Percentiles rank a stretch among this genome's conserved stretches.
Conservation (phyloP, 352 stramenopile genomes). For the Phytophthora tentaculata region DNA sequence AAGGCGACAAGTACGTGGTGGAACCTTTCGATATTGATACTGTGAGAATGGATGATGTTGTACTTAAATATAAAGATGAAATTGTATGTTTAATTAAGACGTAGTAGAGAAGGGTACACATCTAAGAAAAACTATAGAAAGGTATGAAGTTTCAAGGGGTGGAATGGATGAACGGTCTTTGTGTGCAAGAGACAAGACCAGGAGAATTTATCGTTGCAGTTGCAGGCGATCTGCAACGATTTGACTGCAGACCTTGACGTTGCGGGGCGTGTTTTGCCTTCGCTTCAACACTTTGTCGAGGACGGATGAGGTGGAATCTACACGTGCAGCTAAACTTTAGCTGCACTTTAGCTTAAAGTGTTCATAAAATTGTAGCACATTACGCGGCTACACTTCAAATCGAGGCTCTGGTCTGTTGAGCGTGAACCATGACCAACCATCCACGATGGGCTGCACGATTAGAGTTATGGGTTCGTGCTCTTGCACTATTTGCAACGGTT, state of each 20-base stretch:
- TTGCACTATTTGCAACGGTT: constrained; percentile 19
- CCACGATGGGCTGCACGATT: constrained; percentile 28
- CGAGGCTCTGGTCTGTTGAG: not conserved
- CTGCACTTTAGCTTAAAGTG: too few species aligned
- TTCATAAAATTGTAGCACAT: too few species aligned
- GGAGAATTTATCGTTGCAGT: constrained; percentile 18
- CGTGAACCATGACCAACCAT: constrained; percentile 22
- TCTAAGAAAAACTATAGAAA: not conserved
- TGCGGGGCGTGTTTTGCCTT: constrained; percentile 1
- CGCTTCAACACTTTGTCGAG: constrained; percentile 1
- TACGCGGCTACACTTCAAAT: too few species aligned
- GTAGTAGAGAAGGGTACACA: not conserved
- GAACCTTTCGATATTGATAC: constrained; percentile 1
- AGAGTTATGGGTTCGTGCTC: constrained; percentile 19
- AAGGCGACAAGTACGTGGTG: constrained; percentile 14
- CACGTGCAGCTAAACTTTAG: not conserved
- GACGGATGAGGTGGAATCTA: not conserved
- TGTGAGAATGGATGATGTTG: not conserved
- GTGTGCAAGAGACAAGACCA: constrained; percentile 23
- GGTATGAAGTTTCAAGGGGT: not conserved
- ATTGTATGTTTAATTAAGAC: constrained; percentile 3
- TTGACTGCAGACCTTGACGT: constrained; percentile 1
- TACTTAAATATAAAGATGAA: not conserved
- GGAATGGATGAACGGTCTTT: constrained; percentile 9
- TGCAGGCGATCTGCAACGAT: constrained; percentile 4